Evolutionary conservation across 306 rosid genomes (phyloP).

Genomic region (Crataegus laevigata): DNA sequence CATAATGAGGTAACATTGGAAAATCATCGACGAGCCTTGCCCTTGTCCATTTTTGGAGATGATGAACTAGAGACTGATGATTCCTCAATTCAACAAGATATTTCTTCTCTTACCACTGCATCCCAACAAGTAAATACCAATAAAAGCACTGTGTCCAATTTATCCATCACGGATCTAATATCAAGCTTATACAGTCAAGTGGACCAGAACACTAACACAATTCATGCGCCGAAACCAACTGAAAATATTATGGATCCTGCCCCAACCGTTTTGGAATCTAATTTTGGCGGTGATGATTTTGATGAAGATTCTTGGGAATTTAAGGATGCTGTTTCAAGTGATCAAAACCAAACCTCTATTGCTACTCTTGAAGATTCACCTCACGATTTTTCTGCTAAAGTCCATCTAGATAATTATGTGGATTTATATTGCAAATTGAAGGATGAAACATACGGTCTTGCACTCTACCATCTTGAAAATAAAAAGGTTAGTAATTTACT

Average conservation of each 20-base stretch:
- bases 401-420: conserved; percentile 39
- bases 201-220: conserved; percentile 37
- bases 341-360: conserved; percentile 27
- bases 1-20: conserved; percentile 24
- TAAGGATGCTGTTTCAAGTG: conserved; percentile 43
- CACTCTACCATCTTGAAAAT: conserved; percentile 48
- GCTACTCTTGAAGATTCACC: conserved; percentile 28
- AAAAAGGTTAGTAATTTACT: conserved; percentile 40
- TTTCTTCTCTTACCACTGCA: conserved; percentile 26
- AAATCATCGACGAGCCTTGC: conserved; percentile 55
- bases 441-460: conserved; percentile 41
- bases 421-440: conserved; percentile 66
- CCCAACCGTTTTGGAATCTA: conserved; percentile 28
- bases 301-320: conserved; percentile 74
- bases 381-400: conserved; percentile 18
- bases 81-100: conserved; percentile 33
- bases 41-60: conserved; percentile 73
- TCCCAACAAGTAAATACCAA: conserved; percentile 22
- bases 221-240: conserved; percentile 32
- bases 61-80: conserved; percentile 41
- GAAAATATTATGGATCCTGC: conserved; percentile 26
- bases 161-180: conserved; percentile 62
- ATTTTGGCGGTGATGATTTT: conserved; percentile 41
- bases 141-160: conserved; percentile 33
- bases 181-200: conserved; percentile 76